Base-by-base conservation (phyloP, 345 rosid genomes). In the Camelina hispida region DNA sequence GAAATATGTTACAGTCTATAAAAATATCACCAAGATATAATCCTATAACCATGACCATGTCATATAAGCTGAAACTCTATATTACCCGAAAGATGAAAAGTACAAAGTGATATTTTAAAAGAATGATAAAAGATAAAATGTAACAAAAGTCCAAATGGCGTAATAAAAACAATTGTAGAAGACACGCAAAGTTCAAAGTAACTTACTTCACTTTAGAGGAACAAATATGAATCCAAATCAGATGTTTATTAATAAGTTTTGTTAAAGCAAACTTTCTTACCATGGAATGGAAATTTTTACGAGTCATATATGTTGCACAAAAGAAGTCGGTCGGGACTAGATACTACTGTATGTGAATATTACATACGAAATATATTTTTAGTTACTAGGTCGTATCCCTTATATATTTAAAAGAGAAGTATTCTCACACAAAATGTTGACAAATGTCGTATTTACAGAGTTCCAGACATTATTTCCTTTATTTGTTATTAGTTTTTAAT, bases 171-270 rank as follows among this genome's bases (percentile, higher is more conserved):
- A 17, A 40, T 52, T 51, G 62, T 72, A 40, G 23, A 20, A 42
- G 60, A 54, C 64, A 73, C 69, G 64, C 64, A 73, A 73, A 64
- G 55, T 32, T 63, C 64, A 34, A 54, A 64, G 17, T 73, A 63
- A 23, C 37, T 64, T 63, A 64, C 64, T 73, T 64, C 70, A 73
- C 17, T 62, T 63, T 15, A 30, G 55, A 54, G 70, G 22, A 72
- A 72, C 53, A 50, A 7, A 50, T 50, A 50, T 61, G 42, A 6
- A 72, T 61, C 23, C 52, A 48, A 35, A 37, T 8, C 0, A 57
- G 4, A 34, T 20, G 0, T 37, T 42, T 16, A 8, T 30, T 37
- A 52, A 8, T 37, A 52, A 8, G 60, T 20, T 35, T 67, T 14
- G 8, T 9, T 35, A 40, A 54, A 38, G 23, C 25, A 68, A 23